These are phyloP conservation scores for Pseudocercospora pini-densiflorae DNA, from an alignment of 2,329 filamentous ascomycete species.

Conservation along the genomic window DNA sequence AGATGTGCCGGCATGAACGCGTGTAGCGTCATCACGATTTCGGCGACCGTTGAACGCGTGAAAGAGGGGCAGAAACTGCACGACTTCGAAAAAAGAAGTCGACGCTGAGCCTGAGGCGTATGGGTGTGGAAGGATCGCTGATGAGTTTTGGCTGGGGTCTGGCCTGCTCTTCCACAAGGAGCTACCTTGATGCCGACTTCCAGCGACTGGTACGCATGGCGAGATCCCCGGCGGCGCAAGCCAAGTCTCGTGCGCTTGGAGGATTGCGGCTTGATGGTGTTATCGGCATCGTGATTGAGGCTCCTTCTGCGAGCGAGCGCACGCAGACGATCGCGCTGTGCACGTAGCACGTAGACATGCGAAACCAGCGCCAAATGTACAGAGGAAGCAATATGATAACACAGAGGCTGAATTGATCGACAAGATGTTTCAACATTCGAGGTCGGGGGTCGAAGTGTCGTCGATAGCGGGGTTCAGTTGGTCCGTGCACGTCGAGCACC, in stretches of 20 bases:
- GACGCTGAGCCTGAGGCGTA: neutral
- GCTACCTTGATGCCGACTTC: neutral
- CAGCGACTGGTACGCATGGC: neutral
- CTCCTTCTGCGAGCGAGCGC: neutral
- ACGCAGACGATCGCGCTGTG: neutral
- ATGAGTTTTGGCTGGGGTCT: neutral
- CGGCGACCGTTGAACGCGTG: neutral
- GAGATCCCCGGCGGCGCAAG: neutral
- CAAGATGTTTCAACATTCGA: neutral
- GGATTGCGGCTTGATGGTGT: neutral
- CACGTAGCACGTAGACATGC: neutral
- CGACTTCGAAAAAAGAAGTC: neutral
- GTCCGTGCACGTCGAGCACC: too few species aligned
- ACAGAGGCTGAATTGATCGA: neutral
- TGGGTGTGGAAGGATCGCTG: neutral
- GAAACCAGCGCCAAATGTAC: neutral
- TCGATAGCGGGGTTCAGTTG: too few species aligned
- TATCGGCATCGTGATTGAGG: neutral
- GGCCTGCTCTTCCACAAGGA: neutral
- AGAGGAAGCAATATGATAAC: neutral
- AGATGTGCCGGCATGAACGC: constrained; percentile 4
- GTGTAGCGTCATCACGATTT: neutral
- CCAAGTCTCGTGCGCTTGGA: neutral
- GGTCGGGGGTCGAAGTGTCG: neutral
- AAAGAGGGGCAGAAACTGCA: constrained; percentile 1